Evolutionary conservation across 768 basidiomycete genomes (phyloP), one percentile per base, ranked within the genome.

Genomic region (Boletus subparvulus): DNA sequence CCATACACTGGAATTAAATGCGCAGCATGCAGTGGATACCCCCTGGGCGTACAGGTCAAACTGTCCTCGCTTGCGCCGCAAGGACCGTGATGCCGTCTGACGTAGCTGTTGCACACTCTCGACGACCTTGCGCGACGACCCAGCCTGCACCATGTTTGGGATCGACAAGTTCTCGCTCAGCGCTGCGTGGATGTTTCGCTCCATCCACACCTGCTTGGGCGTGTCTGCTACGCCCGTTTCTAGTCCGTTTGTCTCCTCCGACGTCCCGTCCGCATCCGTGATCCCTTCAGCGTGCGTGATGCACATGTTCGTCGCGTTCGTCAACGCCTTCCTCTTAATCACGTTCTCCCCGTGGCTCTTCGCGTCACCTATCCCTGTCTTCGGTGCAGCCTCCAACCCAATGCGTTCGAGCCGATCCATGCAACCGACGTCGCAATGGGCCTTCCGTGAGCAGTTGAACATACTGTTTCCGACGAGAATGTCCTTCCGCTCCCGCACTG

Each of bases 391-490:
- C 11, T 52, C 54, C 44, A 37, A 19, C 14, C n/a, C 53, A 7
- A 13, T 37, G 8, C 11, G 42, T 21, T 7, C 42, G 35, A 57
- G 17, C 8, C 50, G 65, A 39, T 58, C 57, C 36, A 59, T 45
- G 52, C 39, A 52, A n/a, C 47, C 47, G 64, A 37, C 67, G 67
- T 7, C 69, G 61, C 26, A 58, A 5, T 1, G 61, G 47, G 26
- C 68, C 61, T 2, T 68, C 64, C 10, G 59, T 52, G 28, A 69
- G 60, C 32, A 69, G 14, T 6, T 65, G 44, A 0, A 69, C 59
- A 17, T 10, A 70, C 54, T 55, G 56, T 39, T 56, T 65, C 36
- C 68, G 44, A 1, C 50, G 48, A 6, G 46, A n/a, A 4, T n/a
- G 49, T 47, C 46, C 54, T 17, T 52, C 53, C 2, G 6, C 30